Conservation (phyloP, 495 filamentous ascomycete genomes). For the Mycothermus thermophilus region DNA sequence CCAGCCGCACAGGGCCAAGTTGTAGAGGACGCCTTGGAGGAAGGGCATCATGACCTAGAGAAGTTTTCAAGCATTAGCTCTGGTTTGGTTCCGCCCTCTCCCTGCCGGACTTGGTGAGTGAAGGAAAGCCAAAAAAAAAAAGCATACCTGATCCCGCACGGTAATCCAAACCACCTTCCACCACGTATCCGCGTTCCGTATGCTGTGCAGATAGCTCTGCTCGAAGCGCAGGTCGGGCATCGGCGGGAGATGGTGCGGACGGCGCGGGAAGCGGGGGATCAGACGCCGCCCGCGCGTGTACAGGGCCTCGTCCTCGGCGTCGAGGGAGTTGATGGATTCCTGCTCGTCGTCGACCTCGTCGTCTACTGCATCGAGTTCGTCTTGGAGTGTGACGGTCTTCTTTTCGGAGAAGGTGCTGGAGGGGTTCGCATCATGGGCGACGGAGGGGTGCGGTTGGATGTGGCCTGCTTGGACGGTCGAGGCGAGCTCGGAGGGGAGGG, state of each 20-base stretch:
- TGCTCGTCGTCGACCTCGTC: conserved; percentile 22
- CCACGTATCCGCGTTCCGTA: conserved; percentile 62
- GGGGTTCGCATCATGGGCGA: conserved; percentile 66
- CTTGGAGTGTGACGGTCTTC: conserved; percentile 24
- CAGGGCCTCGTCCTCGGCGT: conserved; percentile 34
- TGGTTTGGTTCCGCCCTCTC: no score
- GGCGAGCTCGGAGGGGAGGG: conserved; percentile 47
- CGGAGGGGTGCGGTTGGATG: conserved; percentile 53
- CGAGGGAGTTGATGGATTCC: no score
- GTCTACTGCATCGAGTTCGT: conserved; percentile 11
- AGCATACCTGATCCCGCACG: conserved; percentile 65
- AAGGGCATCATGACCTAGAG: conserved; percentile 66
- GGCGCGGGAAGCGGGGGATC: conserved; percentile 35
- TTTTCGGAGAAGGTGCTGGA: conserved; percentile 53
- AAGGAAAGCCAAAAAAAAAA: no score
- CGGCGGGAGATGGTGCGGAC: conserved; percentile 49
- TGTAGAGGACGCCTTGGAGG: conserved; percentile 72
- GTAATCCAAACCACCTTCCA: conserved; percentile 73
- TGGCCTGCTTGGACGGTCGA: conserved; percentile 68
- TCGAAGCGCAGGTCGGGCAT: conserved; percentile 91
- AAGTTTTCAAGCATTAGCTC: no score
- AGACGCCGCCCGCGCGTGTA: conserved; percentile 38
- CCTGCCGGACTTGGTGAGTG: no score
- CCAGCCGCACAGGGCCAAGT: conserved; percentile 67
- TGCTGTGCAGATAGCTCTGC: conserved; percentile 86